Base-by-base conservation (phyloP, 352 stramenopile genomes). In the Pythium coloratum region DNA sequence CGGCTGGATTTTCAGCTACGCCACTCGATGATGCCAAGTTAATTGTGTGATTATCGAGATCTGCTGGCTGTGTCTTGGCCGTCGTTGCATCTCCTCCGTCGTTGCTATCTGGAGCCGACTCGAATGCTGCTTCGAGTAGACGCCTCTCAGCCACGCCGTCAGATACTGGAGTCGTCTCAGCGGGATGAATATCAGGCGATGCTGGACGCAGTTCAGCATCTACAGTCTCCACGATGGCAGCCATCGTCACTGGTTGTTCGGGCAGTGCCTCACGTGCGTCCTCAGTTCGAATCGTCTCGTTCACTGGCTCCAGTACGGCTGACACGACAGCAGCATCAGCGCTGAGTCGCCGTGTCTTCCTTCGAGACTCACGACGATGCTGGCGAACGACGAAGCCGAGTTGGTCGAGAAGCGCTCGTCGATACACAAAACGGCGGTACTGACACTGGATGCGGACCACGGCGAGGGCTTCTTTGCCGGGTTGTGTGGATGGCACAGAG, bases 351-450 rank as follows among this genome's bases (percentile, higher is more conserved):
- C 67, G 36, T 0, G 49, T 67, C 32, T 68, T 62, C 14, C 60
- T 67, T 6, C 68, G 57, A 10, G 62, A 49, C 54, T 75, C 57
- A n/a, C 68, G 68, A 24, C 63, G 68, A 38, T 66, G 62, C 28
- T 68, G 62, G 2, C 47, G 50, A 44, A 70, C 36, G 18, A 70
- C 44, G 38, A 70, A 75, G 36, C 7, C 9, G 5, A 70, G 50
- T 20, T 75, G 62, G 7, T 75, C 68, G 10, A 70, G 30, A 14
- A 75, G 18, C 8, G 55, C 26, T 0, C 51, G 50, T 42, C 68
- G 14, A 53, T 55, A 53, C 8, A 70, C 51, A 14, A 65, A 68
- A 13, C 58, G 46, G 9, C 44, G 63, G 24, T 62, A 75, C 59
- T 75, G 68, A 0, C 42, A 12, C 36, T 75, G 68, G 46, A 75